These are phyloP conservation scores for Anthracocystis setariae DNA, from an alignment of 1,284 basidiomycete species.

Conservation along the genomic window DNA sequence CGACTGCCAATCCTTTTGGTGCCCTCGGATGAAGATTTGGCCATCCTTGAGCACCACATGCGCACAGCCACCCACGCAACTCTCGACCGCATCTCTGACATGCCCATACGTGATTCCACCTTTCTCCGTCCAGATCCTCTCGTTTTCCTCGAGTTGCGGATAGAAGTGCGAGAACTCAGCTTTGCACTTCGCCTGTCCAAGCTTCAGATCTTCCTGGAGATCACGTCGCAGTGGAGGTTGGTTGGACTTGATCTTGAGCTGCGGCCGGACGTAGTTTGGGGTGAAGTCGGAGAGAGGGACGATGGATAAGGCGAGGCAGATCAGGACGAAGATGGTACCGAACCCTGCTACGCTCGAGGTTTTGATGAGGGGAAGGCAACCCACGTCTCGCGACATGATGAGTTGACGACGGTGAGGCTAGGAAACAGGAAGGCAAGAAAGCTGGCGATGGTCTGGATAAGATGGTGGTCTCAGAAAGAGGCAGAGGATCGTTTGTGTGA, in stretches of 20 bases:
- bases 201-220: constrained; percentile 16
- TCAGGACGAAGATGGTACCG: constrained; percentile 23
- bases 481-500: too few relatives aligned
- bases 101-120: constrained; percentile 35
- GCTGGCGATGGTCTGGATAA: too few relatives aligned
- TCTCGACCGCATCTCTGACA: constrained; percentile 31
- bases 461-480: too few relatives aligned
- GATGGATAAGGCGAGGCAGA: constrained; percentile 35
- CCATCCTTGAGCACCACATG: constrained; percentile 44
- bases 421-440: background rate
- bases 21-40: constrained; percentile 33
- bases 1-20: constrained; percentile 46
- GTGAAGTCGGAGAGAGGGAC: constrained; percentile 24
- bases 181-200: constrained; percentile 20
- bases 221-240: constrained; percentile 6
- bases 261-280: constrained; percentile 8
- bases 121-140: constrained; percentile 25
- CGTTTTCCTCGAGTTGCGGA: constrained; percentile 37
- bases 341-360: constrained; percentile 28
- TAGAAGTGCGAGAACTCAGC: constrained; percentile 50
- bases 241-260: background rate
- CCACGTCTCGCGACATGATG: background rate
- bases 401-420: background rate
- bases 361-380: background rate
- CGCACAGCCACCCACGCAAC: constrained; percentile 36